phyloP scores from a whole-genome alignment of 257 asterid species.

The Solanum etuberosum region DNA sequence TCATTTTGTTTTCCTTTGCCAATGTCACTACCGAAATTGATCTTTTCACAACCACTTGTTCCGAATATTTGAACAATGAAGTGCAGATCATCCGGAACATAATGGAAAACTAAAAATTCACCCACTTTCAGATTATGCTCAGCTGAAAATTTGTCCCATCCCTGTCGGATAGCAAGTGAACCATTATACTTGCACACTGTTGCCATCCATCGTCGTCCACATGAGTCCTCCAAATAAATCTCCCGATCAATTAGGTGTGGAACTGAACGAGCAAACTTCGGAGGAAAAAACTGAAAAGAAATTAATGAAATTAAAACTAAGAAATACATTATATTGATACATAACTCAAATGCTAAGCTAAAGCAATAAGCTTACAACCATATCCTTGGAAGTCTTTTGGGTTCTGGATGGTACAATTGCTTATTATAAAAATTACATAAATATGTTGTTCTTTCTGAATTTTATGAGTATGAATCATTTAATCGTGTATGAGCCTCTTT shows the following conservation, averaged over 20 bases:
- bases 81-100: neutral
- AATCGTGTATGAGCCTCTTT: neutral
- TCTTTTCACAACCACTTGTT: neutral
- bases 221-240: neutral
- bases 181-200: neutral
- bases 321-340: too few species aligned
- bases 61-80: neutral
- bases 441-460: neutral
- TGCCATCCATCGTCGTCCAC: neutral
- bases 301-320: neutral
- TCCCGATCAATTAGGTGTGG: neutral
- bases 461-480: neutral
- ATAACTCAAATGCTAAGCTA: too few species aligned
- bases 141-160: neutral
- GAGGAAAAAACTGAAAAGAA: neutral
- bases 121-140: neutral
- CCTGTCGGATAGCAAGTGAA: neutral
- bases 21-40: neutral
- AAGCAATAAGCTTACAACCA: too few species aligned
- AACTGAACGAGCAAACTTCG: neutral
- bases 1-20: neutral
- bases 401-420: too few species aligned
- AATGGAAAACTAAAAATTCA: neutral
- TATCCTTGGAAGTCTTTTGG: too few species aligned
- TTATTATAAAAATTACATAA: neutral